Conservation (phyloP, 164 flowering plant species). For the Berberis vulgaris region DNA sequence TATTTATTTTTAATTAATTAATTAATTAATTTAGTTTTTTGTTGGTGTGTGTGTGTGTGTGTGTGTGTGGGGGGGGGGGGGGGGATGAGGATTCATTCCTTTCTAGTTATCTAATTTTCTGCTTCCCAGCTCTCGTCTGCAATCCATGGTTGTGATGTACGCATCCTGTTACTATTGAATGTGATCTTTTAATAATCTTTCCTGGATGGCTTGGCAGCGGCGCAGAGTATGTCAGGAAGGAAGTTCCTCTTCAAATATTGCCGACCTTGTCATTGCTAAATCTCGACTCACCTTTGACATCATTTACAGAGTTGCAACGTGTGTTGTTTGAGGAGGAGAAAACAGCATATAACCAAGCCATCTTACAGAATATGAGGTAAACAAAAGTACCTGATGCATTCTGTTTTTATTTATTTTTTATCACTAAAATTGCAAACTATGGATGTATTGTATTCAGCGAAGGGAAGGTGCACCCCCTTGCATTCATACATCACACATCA, state of each 20-base stretch:
- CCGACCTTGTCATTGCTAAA: conserved; percentile 56
- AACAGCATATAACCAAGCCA: conserved; percentile 83
- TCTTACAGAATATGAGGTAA: conserved; percentile 61
- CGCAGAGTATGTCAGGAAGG: conserved; percentile 82
- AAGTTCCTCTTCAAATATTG: conserved; percentile 72
- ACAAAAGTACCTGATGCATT: background rate
- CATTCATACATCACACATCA: conserved; percentile 84
- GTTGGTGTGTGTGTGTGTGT: too few relatives aligned
- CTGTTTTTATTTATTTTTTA: background rate
- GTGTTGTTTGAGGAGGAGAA: conserved; percentile 81
- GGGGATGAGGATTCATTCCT: too few relatives aligned
- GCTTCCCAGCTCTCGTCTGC: background rate
- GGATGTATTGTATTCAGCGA: conserved; percentile 32
- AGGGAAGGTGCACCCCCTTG: conserved; percentile 82
- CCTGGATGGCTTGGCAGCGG: conserved; percentile 44
- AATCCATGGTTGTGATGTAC: background rate
- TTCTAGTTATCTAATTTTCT: too few relatives aligned
- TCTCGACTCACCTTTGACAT: conserved; percentile 62
- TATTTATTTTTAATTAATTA: too few relatives aligned
- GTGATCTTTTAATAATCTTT: background rate
- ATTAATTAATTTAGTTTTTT: too few relatives aligned
- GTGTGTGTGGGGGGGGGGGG: too few relatives aligned
- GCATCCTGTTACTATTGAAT: background rate
- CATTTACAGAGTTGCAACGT: conserved; percentile 72
- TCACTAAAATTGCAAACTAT: background rate